Evolutionary conservation across 257 asterid species (phyloP), one percentile per base, ranked within the genome.

Genomic region (Gentiana straminea): DNA sequence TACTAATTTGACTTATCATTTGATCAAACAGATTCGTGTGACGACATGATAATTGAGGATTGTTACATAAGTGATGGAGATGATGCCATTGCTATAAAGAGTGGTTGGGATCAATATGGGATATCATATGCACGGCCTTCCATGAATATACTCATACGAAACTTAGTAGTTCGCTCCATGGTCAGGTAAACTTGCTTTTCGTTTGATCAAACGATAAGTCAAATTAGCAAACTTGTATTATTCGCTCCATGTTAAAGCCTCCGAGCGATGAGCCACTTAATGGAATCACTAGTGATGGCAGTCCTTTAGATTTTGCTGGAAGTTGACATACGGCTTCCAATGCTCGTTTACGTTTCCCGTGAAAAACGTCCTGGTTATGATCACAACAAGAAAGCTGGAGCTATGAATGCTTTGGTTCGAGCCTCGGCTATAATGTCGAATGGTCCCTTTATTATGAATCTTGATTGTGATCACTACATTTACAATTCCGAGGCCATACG

Each of bases 371-470:
- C 96, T 0, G 93, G 94, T 0, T 87, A 87, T 57, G 96, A 87
- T 71, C 96, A 87, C 80, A 87, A 87, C 68, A 87, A 87, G 71
- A 87, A 87, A 75, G 96, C 96, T n/a, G 96, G 96, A 13, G 96
- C 96, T 33, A 84, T 87, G 96, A 87, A 87, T 59, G 94, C 94
- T 2, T 62, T 87, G 70, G 96, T 87, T 65, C 81, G 96, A 33
- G 94, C 93, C 52, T 84, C 96, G 1, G 96, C 96, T 51, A 74
- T 87, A 70, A 80, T 84, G 96, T 87, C 96, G 48, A 87, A 87
- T 47, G 96, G 96, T n/a, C 92, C 96, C 33, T 87, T 87, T 66
- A 87, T 87, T 62, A 80, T 87, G 33, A 87, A 87, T 58, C 94
- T 87, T 1, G 96, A 87, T 69, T 86, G 96, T 55, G 96, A 86